Base-by-base conservation (phyloP, 345 rosid species). In the Erucastrum elatum region DNA sequence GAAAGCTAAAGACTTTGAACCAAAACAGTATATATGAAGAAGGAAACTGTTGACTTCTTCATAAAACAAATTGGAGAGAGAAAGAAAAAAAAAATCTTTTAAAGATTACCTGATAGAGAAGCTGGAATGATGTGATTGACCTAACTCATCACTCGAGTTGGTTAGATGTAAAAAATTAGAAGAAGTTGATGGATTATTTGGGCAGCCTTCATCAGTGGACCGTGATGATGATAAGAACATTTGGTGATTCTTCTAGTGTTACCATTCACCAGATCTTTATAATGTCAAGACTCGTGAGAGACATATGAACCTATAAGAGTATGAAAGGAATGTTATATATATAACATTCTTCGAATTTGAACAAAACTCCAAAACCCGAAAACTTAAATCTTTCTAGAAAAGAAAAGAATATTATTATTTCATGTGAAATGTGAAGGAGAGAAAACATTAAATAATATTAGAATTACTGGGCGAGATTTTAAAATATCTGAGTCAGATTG, bases 21-120 rank as follows among this genome's bases (percentile, higher is more conserved):
- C 56, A 69, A 60, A 70, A 60, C 41, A 30, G 58, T 59, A 63
- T 70, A 64, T 59, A 63, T 70, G 77, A 78, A 65, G 61, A 62
- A 37, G 11, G 34, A 29, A 64, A 55, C 72, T 71, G 25, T 71
- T 71, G 65, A 70, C 75, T 63, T 56, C 53, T 46, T 8, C 53
- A 46, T 13, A 46, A 46, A 21, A 26, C 31, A 58, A 71, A 56
- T 16, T 44, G n/a, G 65, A 55, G 37, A 2, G 21, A 51, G 56
- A 41, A 37, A 59, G 4, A 4, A 0, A 1, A 2, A 1, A 26
- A 44, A 46, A 55, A 26, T 17, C 2, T 4, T 1, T 46, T 58
- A 0, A 55, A 35, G 60, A 75, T 77, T 84, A 94, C 98, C 98
- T 90, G 83, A 94, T 91, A 74, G 94, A 90, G 90, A 94, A 90